Percentiles rank a stretch among this genome's conserved stretches.
These are phyloP conservation scores for Musa balbisiana DNA, from an alignment of 202 grass and related monocot species.

Conservation along the genomic window DNA sequence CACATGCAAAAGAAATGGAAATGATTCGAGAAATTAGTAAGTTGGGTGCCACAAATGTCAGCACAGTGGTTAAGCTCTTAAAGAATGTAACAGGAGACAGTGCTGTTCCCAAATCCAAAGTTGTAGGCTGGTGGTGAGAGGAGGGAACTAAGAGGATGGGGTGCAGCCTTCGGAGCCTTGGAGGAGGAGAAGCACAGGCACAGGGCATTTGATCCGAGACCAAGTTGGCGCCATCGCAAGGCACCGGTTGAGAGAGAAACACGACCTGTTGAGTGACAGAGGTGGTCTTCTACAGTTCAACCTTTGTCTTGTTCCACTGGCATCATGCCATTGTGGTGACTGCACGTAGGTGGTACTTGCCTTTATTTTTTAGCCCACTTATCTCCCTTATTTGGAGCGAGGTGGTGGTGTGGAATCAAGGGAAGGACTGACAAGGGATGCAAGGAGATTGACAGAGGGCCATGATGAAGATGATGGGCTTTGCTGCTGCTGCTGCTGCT, in stretches of 20 bases:
- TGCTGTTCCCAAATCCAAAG: no score
- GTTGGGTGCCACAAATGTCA: no score
- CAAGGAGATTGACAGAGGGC: neutral
- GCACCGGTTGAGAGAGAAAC: neutral
- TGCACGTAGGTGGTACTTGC: neutral
- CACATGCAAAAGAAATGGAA: no score
- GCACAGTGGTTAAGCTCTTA: no score
- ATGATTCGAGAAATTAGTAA: no score
- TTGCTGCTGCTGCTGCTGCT: conserved; percentile 4
- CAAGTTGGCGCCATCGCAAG: no score
- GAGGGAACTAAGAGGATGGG: no score
- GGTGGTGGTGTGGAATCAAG: neutral
- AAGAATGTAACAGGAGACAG: no score
- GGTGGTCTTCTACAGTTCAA: neutral
- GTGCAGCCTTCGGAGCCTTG: no score
- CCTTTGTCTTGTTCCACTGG: neutral
- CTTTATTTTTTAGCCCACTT: neutral
- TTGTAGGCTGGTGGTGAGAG: no score
- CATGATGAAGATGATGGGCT: neutral
- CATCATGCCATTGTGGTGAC: neutral
- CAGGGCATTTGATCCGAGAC: no score
- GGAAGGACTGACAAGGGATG: neutral
- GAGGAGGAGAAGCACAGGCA: no score
- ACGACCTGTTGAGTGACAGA: neutral
- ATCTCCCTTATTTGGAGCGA: neutral